These are phyloP conservation scores for Pholiota adiposa DNA, from an alignment of 1,284 basidiomycete genomes.

Conservation along the genomic window DNA sequence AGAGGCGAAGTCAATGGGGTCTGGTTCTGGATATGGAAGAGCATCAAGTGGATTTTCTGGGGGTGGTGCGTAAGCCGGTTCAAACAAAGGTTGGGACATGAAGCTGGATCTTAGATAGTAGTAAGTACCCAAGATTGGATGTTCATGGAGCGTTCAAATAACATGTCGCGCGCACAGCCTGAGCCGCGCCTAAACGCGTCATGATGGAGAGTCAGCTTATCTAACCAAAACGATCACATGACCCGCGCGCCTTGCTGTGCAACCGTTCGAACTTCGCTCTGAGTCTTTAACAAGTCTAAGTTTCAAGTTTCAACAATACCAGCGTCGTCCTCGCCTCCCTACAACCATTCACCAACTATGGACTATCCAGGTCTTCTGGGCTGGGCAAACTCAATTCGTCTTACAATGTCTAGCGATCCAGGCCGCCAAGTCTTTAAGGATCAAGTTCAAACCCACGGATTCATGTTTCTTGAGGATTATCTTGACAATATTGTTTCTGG, in stretches of 20 bases:
- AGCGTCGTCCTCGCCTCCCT: background rate
- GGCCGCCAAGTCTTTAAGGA: constrained; percentile 70
- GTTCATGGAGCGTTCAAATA: too few species aligned
- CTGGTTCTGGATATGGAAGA: constrained; percentile 6
- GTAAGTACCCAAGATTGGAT: too few species aligned
- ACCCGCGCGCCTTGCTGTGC: constrained; percentile 23
- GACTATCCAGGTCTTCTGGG: constrained; percentile 47
- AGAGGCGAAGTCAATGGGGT: background rate
- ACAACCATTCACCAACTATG: constrained; percentile 31
- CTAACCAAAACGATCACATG: constrained; percentile 28
- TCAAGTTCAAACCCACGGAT: constrained; percentile 74
- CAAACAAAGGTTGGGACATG: too few species aligned
- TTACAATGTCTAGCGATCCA: constrained; percentile 72
- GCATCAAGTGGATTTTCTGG: background rate
- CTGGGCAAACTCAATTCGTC: constrained; percentile 71
- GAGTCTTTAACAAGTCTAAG: background rate
- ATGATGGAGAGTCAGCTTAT: background rate
- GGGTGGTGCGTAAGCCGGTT: too few species aligned
- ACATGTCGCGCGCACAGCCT: too few species aligned
- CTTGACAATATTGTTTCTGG: constrained; percentile 71
- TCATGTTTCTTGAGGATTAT: constrained; percentile 79
- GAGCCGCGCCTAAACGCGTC: background rate
- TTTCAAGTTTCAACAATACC: background rate
- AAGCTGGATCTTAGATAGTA: too few species aligned
- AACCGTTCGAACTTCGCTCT: too few species aligned